These are phyloP conservation scores for Acacia pycnantha DNA, from an alignment of 331 rosid genomes.

Conservation along the genomic window DNA sequence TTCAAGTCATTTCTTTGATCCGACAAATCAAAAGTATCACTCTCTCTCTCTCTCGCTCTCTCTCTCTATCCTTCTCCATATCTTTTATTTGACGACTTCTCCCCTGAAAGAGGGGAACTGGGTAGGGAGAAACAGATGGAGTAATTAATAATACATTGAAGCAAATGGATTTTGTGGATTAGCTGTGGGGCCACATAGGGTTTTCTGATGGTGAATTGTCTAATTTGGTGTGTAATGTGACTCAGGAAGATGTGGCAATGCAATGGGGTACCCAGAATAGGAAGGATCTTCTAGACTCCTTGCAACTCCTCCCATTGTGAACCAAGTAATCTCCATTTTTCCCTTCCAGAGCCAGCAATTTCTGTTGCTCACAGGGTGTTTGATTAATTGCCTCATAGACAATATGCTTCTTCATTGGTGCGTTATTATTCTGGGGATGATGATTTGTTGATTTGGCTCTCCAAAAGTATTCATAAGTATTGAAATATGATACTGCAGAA, in stretches of 20 bases:
- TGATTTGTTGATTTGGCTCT: conserved; percentile 43
- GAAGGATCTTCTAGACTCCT: conserved; percentile 71
- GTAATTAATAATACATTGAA: conserved; percentile 27
- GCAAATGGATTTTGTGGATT: conserved; percentile 39
- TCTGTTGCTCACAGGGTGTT: conserved; percentile 41
- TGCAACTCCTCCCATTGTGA: conserved; percentile 65
- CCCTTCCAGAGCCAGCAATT: conserved; percentile 53
- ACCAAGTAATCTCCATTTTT: conserved; percentile 64
- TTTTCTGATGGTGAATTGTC: background rate
- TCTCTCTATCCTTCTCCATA: conserved; percentile 22
- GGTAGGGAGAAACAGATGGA: conserved; percentile 34
- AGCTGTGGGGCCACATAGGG: background rate
- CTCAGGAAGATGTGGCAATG: conserved; percentile 81
- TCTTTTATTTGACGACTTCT: conserved; percentile 46
- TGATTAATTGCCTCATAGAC: conserved; percentile 26
- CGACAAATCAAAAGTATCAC: conserved; percentile 34
- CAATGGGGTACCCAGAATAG: conserved; percentile 72
- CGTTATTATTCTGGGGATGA: conserved; percentile 12
- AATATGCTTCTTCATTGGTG: conserved; percentile 10
- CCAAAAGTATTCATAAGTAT: conserved; percentile 77
- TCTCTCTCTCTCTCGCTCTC: conserved; percentile 20
- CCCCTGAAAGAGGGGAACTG: conserved; percentile 33
- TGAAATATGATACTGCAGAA: conserved; percentile 39
- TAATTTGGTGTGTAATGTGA: background rate
- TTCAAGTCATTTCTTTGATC: conserved; percentile 32